Evolutionary conservation across 2,329 filamentous ascomycete genomes (phyloP).

Genomic region (Claviceps monticola): DNA sequence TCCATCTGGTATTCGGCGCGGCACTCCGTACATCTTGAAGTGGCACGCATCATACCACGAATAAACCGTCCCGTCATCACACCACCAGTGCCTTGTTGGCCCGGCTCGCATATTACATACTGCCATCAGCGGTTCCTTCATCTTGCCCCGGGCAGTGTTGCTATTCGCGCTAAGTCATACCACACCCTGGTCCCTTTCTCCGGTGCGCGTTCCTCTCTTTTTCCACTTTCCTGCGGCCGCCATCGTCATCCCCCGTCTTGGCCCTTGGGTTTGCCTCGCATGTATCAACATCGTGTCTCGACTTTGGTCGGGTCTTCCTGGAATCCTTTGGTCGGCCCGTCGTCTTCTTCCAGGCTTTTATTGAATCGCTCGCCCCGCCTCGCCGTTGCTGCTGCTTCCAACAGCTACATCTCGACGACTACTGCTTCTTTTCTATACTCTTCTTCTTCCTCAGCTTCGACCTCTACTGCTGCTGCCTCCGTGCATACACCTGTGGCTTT

Average conservation of each 20-base stretch:
- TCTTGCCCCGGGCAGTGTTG: not conserved
- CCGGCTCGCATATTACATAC: not conserved
- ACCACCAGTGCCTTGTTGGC: not conserved
- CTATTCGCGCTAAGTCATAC: not conserved
- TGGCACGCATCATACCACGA: not conserved
- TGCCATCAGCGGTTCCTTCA: not conserved
- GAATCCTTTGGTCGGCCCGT: conserved; percentile 6
- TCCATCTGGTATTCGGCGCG: not conserved
- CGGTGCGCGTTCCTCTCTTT: not conserved
- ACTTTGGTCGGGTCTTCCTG: conserved; percentile 3
- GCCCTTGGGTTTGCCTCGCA: conserved; percentile 7
- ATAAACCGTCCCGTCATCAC: not conserved
- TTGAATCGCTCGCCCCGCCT: conserved; percentile 7
- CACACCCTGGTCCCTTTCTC: conserved; percentile 3
- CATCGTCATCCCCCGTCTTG: conserved; percentile 4
- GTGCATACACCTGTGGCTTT: not conserved
- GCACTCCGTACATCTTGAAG: too few species aligned
- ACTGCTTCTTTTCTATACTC: conserved; percentile 2
- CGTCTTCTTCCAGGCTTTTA: conserved; percentile 7
- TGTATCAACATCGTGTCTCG: conserved; percentile 10
- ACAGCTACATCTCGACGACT: conserved; percentile 2
- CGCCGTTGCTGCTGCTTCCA: not conserved
- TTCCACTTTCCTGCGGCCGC: conserved; percentile 1
- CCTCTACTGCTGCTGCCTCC: not conserved
- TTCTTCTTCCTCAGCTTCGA: conserved; percentile 1